Evolutionary conservation across 768 basidiomycete genomes (phyloP).

Genomic region (Termitomyces sp.): DNA sequence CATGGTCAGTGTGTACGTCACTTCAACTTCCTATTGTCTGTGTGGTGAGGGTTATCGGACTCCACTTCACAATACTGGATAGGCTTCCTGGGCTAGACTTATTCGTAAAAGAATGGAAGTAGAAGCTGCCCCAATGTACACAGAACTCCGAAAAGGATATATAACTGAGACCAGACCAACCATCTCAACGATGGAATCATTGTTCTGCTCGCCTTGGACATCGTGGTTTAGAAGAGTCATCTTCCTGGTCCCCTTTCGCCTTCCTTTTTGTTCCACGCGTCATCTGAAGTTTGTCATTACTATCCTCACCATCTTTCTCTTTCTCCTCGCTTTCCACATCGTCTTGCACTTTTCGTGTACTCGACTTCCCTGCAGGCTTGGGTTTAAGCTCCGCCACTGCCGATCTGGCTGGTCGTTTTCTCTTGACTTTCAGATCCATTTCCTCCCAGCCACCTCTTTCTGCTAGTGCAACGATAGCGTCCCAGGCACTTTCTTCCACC

Average conservation of each 20-base stretch:
- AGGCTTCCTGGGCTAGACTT: no score
- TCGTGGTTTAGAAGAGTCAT: neutral
- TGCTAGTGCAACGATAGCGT: conserved; percentile 53
- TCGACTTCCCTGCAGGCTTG: conserved; percentile 11
- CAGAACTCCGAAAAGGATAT: neutral
- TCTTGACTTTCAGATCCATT: conserved; percentile 32
- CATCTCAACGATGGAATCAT: neutral
- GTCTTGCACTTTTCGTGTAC: conserved; percentile 13
- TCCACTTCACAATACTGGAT: no score
- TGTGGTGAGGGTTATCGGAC: no score
- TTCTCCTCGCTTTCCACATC: conserved; percentile 15
- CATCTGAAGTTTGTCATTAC: conserved; percentile 11
- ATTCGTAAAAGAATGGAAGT: neutral
- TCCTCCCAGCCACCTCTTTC: conserved; percentile 77
- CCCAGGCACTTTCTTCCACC: conserved; percentile 63
- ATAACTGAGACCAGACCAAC: neutral
- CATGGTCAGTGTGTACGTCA: no score
- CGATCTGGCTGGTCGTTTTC: conserved; percentile 14
- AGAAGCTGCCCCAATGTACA: neutral
- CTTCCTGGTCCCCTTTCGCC: conserved; percentile 2
- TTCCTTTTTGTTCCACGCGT: conserved; percentile 12
- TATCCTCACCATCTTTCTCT: conserved; percentile 10
- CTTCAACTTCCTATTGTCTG: no score
- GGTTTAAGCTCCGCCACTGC: conserved; percentile 11
- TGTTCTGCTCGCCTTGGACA: conserved; percentile 4